These are phyloP conservation scores for Lactarius vividus DNA, from an alignment of 768 basidiomycete genomes.

Conservation along the genomic window DNA sequence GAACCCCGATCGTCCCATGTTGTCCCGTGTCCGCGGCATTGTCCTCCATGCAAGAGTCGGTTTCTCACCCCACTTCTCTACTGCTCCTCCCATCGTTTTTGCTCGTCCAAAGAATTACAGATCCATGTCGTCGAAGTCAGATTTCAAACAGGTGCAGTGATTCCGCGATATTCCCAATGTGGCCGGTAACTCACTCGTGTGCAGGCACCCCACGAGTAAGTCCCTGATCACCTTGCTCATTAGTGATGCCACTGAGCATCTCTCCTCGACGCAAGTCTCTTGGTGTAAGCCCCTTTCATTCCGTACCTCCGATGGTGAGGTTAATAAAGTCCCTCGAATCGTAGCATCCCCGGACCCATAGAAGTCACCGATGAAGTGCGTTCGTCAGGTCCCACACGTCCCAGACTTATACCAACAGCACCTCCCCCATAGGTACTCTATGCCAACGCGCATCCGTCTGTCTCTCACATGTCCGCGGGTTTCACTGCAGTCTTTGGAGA, in stretches of 20 bases:
- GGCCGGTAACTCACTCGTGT: constrained; percentile 14
- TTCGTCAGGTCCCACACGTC: background rate
- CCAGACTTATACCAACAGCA: background rate
- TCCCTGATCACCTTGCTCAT: constrained; percentile 9
- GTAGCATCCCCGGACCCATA: constrained; percentile 52
- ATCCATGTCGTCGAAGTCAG: constrained; percentile 31
- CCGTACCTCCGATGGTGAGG: constrained; percentile 5
- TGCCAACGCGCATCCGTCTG: constrained; percentile 89
- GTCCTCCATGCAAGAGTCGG: constrained; percentile 1
- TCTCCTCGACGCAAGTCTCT: constrained; percentile 20
- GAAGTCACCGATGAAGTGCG: constrained; percentile 59
- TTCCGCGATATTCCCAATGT: background rate
- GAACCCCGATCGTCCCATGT: constrained; percentile 24
- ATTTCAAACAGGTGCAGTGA: constrained; percentile 37
- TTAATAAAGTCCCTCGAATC: constrained; percentile 20
- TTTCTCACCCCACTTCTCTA: constrained; percentile 5
- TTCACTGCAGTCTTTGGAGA: constrained; percentile 89
- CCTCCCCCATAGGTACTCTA: constrained; percentile 60
- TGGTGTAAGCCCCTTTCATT: constrained; percentile 29
- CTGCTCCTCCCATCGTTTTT: constrained; percentile 12
- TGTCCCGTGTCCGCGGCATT: constrained; percentile 14
- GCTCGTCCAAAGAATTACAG: constrained; percentile 21
- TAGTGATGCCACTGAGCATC: background rate
- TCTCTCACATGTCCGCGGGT: constrained; percentile 86
- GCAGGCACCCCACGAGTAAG: constrained; percentile 52